Evolutionary conservation across 768 basidiomycete species (phyloP).

Genomic region (Suillus subaureus): DNA sequence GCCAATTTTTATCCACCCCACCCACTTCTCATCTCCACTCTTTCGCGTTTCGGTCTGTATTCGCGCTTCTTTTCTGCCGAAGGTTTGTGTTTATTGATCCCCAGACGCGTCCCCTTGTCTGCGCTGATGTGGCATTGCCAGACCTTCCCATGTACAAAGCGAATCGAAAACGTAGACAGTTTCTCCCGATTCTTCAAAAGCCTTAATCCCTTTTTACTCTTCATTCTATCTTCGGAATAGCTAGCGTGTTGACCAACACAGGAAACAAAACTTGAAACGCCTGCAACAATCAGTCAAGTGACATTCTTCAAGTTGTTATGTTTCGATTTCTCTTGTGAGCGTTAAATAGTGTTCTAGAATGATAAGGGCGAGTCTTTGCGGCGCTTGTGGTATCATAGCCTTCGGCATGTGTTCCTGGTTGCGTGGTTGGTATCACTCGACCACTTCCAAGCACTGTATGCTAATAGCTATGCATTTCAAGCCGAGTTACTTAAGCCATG

Average conservation of each 20-base stretch:
- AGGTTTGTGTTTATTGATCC: background rate
- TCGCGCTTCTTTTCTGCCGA: background rate
- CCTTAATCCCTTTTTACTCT: background rate
- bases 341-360: background rate
- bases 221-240: background rate
- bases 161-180: background rate
- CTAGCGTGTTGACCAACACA: background rate
- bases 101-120: background rate
- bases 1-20: background rate
- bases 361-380: background rate
- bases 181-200: background rate
- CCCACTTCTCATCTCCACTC: background rate
- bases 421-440: background rate
- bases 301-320: background rate
- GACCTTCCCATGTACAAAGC: background rate
- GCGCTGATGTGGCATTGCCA: too few relatives aligned
- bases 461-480: background rate
- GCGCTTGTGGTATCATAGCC: background rate
- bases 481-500: too few relatives aligned
- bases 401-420: background rate
- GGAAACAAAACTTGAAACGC: background rate
- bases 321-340: background rate
- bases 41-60: background rate
- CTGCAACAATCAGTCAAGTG: background rate
- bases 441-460: background rate